These are phyloP conservation scores for Pyrenochaeta sp. DNA, from an alignment of 2,329 filamentous ascomycete genomes.

Conservation along the genomic window DNA sequence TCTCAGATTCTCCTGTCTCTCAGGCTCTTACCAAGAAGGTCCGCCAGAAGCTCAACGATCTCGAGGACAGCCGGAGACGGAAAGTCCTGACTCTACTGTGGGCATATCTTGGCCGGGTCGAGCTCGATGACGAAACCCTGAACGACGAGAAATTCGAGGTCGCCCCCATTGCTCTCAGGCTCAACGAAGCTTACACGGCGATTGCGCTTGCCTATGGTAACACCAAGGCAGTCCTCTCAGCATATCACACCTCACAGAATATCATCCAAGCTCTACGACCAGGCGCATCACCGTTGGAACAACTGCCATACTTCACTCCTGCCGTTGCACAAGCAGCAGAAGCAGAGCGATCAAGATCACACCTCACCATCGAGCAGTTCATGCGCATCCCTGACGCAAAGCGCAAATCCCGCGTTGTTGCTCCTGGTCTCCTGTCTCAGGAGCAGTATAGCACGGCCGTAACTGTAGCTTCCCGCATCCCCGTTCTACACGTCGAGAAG, in stretches of 20 bases:
- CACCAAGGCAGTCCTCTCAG: conserved; percentile 79
- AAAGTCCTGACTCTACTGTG: conserved; percentile 91
- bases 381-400: conserved; percentile 82
- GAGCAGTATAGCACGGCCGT: conserved; percentile 79
- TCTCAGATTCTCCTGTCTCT: conserved; percentile 63
- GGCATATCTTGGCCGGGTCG: conserved; percentile 91
- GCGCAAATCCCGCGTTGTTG: conserved; percentile 74
- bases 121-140: conserved; percentile 78
- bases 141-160: conserved; percentile 89
- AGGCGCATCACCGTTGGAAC: conserved; percentile 83
- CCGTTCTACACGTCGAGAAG: conserved; percentile 83
- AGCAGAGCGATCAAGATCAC: conserved; percentile 67
- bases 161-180: conserved; percentile 81
- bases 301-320: conserved; percentile 86
- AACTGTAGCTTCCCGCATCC: conserved; percentile 81
- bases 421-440: conserved; percentile 73
- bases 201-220: conserved; percentile 89
- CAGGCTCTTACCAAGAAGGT: conserved; percentile 75
- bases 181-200: conserved; percentile 86
- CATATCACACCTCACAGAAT: conserved; percentile 83
- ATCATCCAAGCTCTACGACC: conserved; percentile 90
- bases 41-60: conserved; percentile 75
- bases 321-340: conserved; percentile 70
- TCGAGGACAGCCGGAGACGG: conserved; percentile 80
- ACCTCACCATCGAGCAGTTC: conserved; percentile 83